Conservation (phyloP, 2,329 filamentous ascomycete genomes). For the Ophiostoma montium region DNA sequence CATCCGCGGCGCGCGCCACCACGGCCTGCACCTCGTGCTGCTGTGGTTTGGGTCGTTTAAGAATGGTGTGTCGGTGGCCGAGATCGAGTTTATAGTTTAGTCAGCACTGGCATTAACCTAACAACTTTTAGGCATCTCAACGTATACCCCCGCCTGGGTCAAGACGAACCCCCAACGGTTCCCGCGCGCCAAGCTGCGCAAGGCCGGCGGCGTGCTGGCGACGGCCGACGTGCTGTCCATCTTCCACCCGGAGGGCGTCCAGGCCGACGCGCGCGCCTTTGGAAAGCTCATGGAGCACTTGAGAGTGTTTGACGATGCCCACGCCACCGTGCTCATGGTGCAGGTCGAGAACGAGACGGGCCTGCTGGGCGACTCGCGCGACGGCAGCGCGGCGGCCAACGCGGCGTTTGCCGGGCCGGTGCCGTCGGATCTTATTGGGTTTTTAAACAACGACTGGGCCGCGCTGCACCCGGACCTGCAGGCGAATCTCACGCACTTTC, state of each 20-base stretch:
- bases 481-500: conserved; percentile 7
- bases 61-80: conserved; percentile 15
- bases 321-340: conserved; percentile 39
- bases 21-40: conserved; percentile 16
- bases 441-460: not conserved
- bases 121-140: conserved; percentile 1
- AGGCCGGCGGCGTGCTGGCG: conserved; percentile 15
- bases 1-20: conserved; percentile 13
- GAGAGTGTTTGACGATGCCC: conserved; percentile 27
- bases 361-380: conserved; percentile 35
- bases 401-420: conserved; percentile 23
- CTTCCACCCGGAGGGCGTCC: conserved; percentile 13
- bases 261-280: conserved; percentile 19
- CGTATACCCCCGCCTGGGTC: conserved; percentile 17
- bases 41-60: conserved; percentile 19
- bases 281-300: conserved; percentile 19
- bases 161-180: conserved; percentile 17
- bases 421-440: conserved; percentile 8
- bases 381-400: conserved; percentile 28
- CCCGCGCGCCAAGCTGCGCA: conserved; percentile 17
- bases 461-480: not conserved
- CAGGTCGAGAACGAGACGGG: conserved; percentile 44
- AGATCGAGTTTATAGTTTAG: not conserved
- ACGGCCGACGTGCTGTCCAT: conserved; percentile 19
- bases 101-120: not conserved